phyloP scores from a whole-genome alignment of 805 yeast genomes.

The Kluyveromyces siamensis region DNA sequence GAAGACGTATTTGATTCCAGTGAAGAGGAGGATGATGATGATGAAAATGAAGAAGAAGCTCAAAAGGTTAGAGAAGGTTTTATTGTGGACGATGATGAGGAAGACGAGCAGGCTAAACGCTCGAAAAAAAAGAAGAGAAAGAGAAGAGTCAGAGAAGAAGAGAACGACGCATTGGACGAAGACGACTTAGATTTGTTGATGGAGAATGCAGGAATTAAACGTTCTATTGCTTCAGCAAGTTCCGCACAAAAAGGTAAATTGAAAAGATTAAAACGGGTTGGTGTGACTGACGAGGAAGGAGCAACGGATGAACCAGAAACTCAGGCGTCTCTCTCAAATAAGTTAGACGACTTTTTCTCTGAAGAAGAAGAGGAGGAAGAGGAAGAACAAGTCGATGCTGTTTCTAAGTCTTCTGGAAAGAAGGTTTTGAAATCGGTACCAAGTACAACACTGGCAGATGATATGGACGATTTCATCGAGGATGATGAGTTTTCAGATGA shows the following conservation, averaged over 20 bases:
- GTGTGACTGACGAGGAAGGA: conserved; percentile 30
- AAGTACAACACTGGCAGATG: conserved; percentile 43
- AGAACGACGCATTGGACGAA: conserved; percentile 72
- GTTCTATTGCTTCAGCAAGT: conserved; percentile 29
- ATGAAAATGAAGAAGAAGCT: conserved; percentile 86
- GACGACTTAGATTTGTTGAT: conserved; percentile 88
- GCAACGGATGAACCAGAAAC: conserved; percentile 11
- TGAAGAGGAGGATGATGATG: conserved; percentile 80
- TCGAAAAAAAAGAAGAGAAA: conserved; percentile 32
- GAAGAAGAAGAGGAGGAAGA: conserved; percentile 31
- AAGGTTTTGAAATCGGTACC: conserved; percentile 23
- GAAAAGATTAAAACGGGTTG: conserved; percentile 79
- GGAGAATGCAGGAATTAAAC: conserved; percentile 80
- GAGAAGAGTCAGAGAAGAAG: conserved; percentile 38
- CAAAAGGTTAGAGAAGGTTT: conserved; percentile 81
- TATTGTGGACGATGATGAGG: conserved; percentile 87
- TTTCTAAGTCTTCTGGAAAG: conserved; percentile 11
- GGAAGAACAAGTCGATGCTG: conserved; percentile 12
- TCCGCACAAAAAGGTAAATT: conserved; percentile 39
- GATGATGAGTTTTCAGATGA: conserved; percentile 94
- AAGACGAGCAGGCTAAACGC: conserved; percentile 29
- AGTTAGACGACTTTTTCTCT: conserved; percentile 34
- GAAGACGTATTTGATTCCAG: conserved; percentile 60
- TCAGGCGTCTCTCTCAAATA: conserved; percentile 14
- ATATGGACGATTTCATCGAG: conserved; percentile 93